These are phyloP conservation scores for Neurospora sp. DNA, from an alignment of 495 filamentous ascomycete species.

Conservation along the genomic window DNA sequence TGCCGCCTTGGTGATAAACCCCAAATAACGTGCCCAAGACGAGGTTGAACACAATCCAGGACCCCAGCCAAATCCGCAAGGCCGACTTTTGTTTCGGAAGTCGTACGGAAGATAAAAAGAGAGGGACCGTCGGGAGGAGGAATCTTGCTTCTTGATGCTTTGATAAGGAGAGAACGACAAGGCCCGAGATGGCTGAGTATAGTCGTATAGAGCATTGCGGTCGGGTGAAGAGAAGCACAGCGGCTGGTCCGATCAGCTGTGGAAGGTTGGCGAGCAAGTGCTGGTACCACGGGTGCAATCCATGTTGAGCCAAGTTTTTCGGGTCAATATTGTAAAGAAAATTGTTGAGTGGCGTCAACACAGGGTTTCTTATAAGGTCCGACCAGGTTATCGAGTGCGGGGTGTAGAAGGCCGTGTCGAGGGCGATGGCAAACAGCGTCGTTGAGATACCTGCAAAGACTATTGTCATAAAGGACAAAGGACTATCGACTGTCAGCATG, in stretches of 20 bases:
- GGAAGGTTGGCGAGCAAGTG: conserved; percentile 80
- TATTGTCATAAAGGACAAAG: conserved; percentile 55
- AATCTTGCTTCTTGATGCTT: conserved; percentile 95
- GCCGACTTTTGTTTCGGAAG: conserved; percentile 48
- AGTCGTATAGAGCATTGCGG: conserved; percentile 48
- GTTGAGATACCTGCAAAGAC: conserved; percentile 50
- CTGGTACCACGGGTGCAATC: conserved; percentile 85
- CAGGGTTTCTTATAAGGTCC: conserved; percentile 45
- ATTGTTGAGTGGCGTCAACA: conserved; percentile 88
- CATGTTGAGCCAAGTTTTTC: conserved; percentile 77
- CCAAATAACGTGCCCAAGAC: conserved; percentile 77
- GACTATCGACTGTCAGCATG: conserved; percentile 40
- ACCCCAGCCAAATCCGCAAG: conserved; percentile 46
- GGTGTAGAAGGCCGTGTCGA: conserved; percentile 78
- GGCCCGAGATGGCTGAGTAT: conserved; percentile 72
- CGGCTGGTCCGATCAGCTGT: conserved; percentile 82
- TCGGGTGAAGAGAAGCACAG: conserved; percentile 53
- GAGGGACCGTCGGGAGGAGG: conserved; percentile 74
- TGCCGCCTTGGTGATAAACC: conserved; percentile 85
- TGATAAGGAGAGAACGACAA: conserved; percentile 69
- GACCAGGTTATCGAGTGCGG: conserved; percentile 45
- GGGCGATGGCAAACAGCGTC: conserved; percentile 57
- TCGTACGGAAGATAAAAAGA: conserved; percentile 75
- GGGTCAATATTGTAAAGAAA: conserved; percentile 72
- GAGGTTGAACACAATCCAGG: conserved; percentile 80